Conservation (phyloP, 176 grass and related monocot genomes). For the Eleusine indica region DNA sequence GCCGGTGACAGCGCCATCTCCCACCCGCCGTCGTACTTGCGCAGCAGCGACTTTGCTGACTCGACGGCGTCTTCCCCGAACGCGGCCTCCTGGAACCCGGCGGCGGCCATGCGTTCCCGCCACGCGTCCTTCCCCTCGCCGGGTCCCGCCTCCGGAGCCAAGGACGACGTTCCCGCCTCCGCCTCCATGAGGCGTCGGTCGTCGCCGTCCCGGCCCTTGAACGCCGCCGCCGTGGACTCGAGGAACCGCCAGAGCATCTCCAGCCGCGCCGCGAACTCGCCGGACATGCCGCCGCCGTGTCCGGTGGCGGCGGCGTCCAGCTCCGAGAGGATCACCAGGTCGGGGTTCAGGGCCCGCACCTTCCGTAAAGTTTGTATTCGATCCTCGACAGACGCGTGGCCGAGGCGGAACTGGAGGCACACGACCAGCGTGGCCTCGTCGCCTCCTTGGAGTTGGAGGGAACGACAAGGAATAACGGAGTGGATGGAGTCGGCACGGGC, state of each 20-base stretch:
- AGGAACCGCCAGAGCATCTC: slow-evolving; percentile 84
- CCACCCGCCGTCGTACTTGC: slow-evolving; percentile 93
- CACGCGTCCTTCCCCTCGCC: slow-evolving; percentile 61
- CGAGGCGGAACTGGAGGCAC: slow-evolving; percentile 78
- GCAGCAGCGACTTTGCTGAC: slow-evolving; percentile 63
- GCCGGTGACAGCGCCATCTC: slow-evolving; percentile 51
- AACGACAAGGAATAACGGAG: slow-evolving; percentile 2
- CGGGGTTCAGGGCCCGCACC: slow-evolving; percentile 58
- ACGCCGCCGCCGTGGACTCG: slow-evolving; percentile 81
- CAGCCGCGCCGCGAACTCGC: slow-evolving; percentile 56
- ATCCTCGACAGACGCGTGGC: slow-evolving; percentile 46
- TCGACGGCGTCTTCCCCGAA: slow-evolving; percentile 83
- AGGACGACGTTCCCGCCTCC: slow-evolving; percentile 50
- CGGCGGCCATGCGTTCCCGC: slow-evolving; percentile 69
- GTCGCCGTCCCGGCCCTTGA: slow-evolving; percentile 75
- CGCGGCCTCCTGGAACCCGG: slow-evolving; percentile 62
- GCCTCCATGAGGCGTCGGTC: slow-evolving; percentile 74
- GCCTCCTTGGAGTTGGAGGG: slow-evolving; percentile 32
- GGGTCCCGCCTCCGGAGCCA: background rate
- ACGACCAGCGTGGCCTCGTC: slow-evolving; percentile 47
- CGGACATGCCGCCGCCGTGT: slow-evolving; percentile 31
- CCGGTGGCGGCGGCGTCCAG: slow-evolving; percentile 51
- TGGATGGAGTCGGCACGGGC: slow-evolving; percentile 32
- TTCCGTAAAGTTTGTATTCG: slow-evolving; percentile 25
- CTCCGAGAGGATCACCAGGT: slow-evolving; percentile 83